Conservation (phyloP, 1,284 basidiomycete species). For the Vanrija sp. region DNA sequence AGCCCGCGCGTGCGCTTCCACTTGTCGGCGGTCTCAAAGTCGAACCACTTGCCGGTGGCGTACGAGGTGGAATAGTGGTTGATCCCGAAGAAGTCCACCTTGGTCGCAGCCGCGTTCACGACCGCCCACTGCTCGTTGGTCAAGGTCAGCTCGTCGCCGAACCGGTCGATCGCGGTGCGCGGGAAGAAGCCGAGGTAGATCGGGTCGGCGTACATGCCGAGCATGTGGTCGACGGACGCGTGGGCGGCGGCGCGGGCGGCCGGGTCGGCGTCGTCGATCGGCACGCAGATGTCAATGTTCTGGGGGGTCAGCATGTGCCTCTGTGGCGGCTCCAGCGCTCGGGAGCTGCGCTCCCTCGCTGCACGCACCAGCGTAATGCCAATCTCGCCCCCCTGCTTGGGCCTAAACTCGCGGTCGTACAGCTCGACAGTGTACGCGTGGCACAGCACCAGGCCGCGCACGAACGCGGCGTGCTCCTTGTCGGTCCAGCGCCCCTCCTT, state of each 20-base stretch:
- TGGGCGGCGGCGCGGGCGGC: conserved; percentile 20
- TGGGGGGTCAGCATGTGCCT: conserved; percentile 4
- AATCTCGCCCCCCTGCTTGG: conserved; percentile 23
- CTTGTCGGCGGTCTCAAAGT: conserved; percentile 4
- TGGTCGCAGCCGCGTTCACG: conserved; percentile 4
- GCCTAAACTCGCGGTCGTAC: conserved; percentile 22
- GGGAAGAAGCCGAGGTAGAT: conserved; percentile 14
- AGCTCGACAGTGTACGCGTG: conserved; percentile 29
- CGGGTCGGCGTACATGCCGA: conserved; percentile 29
- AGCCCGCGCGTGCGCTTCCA: conserved; percentile 12
- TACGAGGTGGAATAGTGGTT: conserved; percentile 21
- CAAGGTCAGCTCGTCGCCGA: conserved; percentile 7
- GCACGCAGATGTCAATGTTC: conserved; percentile 30
- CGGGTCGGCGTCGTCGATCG: conserved; percentile 17
- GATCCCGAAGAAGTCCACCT: conserved; percentile 19
- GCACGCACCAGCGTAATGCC: conserved; percentile 28
- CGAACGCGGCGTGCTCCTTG: conserved; percentile 7
- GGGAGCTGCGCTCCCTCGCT: too few species aligned
- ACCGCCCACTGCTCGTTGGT: conserved; percentile 15
- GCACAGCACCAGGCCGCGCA: conserved; percentile 18
- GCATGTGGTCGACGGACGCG: conserved; percentile 6
- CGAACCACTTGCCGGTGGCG: conserved; percentile 14
- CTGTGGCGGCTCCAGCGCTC: too few species aligned
- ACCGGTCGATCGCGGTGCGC: conserved; percentile 3
- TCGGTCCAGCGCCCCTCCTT: conserved; percentile 5